These are phyloP conservation scores for Melampsora occidentalis DNA, from an alignment of 1,284 basidiomycete species.

Conservation along the genomic window DNA sequence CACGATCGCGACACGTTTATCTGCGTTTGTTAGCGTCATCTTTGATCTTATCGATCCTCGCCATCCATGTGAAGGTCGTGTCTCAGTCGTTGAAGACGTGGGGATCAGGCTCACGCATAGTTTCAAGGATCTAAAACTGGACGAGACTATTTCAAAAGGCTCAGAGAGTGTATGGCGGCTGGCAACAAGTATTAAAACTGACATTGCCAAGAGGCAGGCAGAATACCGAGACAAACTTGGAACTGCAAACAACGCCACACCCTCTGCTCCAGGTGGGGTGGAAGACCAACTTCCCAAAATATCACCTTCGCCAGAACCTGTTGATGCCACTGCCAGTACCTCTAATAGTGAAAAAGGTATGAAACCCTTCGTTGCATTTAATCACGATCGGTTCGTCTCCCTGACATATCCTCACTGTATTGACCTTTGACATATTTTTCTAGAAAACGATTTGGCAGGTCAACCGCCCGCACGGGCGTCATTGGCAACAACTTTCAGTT, in stretches of 20 bases:
- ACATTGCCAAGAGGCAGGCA: slow-evolving; percentile 39
- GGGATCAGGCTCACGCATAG: slow-evolving; percentile 41
- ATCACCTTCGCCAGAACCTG: neutral
- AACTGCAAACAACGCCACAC: neutral
- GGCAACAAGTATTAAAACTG: slow-evolving; percentile 31
- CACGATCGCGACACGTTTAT: neutral
- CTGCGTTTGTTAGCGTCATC: slow-evolving; percentile 22
- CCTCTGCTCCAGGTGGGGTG: neutral
- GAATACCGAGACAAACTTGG: slow-evolving; percentile 19
- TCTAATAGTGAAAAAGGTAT: too few species aligned
- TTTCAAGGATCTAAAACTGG: slow-evolving; percentile 41
- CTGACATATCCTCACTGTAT: neutral
- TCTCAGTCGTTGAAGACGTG: slow-evolving; percentile 43
- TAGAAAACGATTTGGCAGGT: neutral
- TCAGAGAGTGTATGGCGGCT: slow-evolving; percentile 41
- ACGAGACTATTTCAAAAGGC: slow-evolving; percentile 36
- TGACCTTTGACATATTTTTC: neutral
- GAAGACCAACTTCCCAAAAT: neutral
- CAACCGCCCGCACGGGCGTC: slow-evolving; percentile 1
- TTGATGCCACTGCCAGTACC: too few species aligned
- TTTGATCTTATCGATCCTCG: slow-evolving; percentile 43
- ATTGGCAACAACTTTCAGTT: slow-evolving; percentile 35
- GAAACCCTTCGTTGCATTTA: too few species aligned
- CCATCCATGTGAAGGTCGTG: slow-evolving; percentile 42
- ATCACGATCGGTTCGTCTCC: too few species aligned